Evolutionary conservation across 192 early-diverging fungal genomes (phyloP).

Genomic region (Linderina pennispora): DNA sequence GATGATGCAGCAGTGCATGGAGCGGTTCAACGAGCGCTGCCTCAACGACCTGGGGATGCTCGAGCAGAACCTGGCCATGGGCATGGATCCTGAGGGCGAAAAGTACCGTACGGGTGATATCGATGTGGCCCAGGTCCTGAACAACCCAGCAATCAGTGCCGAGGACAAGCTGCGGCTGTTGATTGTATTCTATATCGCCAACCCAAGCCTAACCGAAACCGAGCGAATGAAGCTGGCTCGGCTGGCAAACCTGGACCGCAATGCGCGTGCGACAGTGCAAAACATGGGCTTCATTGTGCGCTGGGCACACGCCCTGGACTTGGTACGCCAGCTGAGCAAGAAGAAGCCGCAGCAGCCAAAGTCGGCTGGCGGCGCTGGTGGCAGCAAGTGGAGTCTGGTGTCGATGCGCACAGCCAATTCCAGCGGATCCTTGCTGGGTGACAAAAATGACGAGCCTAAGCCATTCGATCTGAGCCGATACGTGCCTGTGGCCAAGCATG

Average conservation of each 20-base stretch:
- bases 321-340: slow-evolving; percentile 35
- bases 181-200: slow-evolving; percentile 38
- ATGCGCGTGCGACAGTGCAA: slow-evolving; percentile 38
- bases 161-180: slow-evolving; percentile 41
- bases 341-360: slow-evolving; percentile 26
- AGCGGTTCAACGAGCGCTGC: slow-evolving; percentile 37
- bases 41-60: slow-evolving; percentile 44
- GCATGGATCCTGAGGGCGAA: slow-evolving; percentile 44
- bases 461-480: slow-evolving; percentile 45
- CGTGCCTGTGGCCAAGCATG: slow-evolving; percentile 34
- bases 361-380: too few relatives aligned
- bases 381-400: slow-evolving; percentile 37
- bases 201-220: slow-evolving; percentile 32
- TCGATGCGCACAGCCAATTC: slow-evolving; percentile 14
- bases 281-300: slow-evolving; percentile 45
- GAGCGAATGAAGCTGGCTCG: slow-evolving; percentile 42
- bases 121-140: slow-evolving; percentile 40
- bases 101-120: slow-evolving; percentile 39
- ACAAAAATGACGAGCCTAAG: slow-evolving; percentile 16
- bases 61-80: slow-evolving; percentile 51
- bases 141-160: slow-evolving; percentile 38
- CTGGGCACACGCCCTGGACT: slow-evolving; percentile 43
- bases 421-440: slow-evolving; percentile 2
- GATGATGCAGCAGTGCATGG: slow-evolving; percentile 49
- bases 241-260: slow-evolving; percentile 39